These are phyloP conservation scores for Cladosporium sp. DNA, from an alignment of 2,329 filamentous ascomycete genomes.

Conservation along the genomic window DNA sequence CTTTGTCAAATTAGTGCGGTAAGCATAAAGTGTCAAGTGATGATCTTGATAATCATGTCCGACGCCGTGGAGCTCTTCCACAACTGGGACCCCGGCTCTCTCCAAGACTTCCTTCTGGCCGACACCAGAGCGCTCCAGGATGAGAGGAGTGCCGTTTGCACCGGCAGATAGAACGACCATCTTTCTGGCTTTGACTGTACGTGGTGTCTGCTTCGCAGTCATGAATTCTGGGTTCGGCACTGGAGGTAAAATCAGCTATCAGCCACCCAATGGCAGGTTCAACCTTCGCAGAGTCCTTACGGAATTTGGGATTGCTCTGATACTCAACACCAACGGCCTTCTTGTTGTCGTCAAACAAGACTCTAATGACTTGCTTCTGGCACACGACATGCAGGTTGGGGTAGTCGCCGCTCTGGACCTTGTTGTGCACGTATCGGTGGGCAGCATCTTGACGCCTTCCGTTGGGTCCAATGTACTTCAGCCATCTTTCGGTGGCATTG, in stretches of 20 bases:
- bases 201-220: constrained; percentile 37
- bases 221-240: constrained; percentile 26
- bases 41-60: constrained; percentile 55
- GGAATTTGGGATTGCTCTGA: constrained; percentile 42
- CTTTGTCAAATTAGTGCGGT: constrained; percentile 43
- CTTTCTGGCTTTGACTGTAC: constrained; percentile 49
- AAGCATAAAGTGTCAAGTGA: constrained; percentile 51
- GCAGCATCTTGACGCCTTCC: constrained; percentile 58
- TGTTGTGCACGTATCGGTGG: constrained; percentile 52
- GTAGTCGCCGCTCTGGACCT: constrained; percentile 46
- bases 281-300: not conserved
- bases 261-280: not conserved
- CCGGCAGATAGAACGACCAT: constrained; percentile 51
- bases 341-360: constrained; percentile 29
- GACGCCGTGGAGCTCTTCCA: constrained; percentile 48
- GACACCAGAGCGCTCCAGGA: constrained; percentile 61
- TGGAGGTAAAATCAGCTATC: not conserved
- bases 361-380: constrained; percentile 51
- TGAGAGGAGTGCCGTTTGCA: constrained; percentile 49
- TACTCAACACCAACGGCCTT: constrained; percentile 59
- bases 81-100: constrained; percentile 41
- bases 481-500: constrained; percentile 41
- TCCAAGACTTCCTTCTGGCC: constrained; percentile 49
- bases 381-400: constrained; percentile 58
- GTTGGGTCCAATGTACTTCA: constrained; percentile 48